phyloP scores from a whole-genome alignment of 164 flowering plant genomes.

The Tinospora cordifolia region DNA sequence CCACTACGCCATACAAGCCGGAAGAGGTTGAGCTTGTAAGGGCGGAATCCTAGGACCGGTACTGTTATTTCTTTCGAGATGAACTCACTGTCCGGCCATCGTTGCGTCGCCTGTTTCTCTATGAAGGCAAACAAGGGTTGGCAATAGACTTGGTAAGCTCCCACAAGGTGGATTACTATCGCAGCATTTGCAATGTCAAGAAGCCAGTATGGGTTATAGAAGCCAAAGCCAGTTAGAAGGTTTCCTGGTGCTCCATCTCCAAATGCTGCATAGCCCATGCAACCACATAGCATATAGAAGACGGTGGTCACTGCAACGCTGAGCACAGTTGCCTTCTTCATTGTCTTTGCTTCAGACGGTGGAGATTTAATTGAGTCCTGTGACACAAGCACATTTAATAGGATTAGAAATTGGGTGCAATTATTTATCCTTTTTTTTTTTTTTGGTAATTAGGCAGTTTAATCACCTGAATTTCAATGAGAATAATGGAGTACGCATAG shows the following conservation, averaged over 20 bases:
- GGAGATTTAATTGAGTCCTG: constrained; percentile 23
- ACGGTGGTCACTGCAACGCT: constrained; percentile 11
- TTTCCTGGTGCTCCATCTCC: constrained; percentile 24
- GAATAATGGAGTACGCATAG: constrained; percentile 13
- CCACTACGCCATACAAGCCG: constrained; percentile 8
- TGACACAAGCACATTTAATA: not conserved
- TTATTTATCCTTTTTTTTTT: too few species aligned
- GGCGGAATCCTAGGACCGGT: constrained; percentile 3
- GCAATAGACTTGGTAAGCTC: constrained; percentile 23
- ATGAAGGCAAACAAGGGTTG: constrained; percentile 14
- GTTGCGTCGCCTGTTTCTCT: constrained; percentile 6
- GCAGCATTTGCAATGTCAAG: constrained; percentile 15
- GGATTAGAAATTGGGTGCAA: not conserved
- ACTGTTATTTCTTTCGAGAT: constrained; percentile 7
- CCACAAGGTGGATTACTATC: constrained; percentile 15
- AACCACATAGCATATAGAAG: constrained; percentile 16
- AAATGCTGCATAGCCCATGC: constrained; percentile 24
- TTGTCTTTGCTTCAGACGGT: constrained; percentile 17
- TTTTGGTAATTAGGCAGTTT: not conserved
- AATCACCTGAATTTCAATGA: constrained; percentile 25
- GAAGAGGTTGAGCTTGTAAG: constrained; percentile 11
- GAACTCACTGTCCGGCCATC: constrained; percentile 9
- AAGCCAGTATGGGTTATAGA: constrained; percentile 20
- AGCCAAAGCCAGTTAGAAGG: constrained; percentile 21
- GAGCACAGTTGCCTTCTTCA: constrained; percentile 17